A percentile compares a stretch with the other conserved stretches of the same genome.
Evolutionary conservation across 192 early-diverging fungal species (phyloP).

Genomic region (Entomortierella parvispora): DNA sequence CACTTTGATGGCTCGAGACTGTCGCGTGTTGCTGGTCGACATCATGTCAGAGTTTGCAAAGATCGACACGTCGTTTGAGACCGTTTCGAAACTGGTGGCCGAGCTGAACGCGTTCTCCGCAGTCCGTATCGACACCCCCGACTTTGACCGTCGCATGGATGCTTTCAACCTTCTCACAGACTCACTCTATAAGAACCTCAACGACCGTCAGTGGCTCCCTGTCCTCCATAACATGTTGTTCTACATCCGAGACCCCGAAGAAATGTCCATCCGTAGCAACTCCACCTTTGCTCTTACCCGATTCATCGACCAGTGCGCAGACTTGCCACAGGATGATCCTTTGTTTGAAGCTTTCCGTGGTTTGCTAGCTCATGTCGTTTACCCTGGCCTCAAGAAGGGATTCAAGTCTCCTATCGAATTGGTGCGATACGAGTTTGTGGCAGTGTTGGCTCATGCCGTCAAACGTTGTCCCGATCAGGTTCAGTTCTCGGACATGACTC

Average conservation of each 20-base stretch:
- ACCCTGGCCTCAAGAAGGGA: conserved; percentile 78
- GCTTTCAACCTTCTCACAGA: conserved; percentile 81
- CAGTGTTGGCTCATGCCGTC: conserved; percentile 70
- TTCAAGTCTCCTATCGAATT: conserved; percentile 61
- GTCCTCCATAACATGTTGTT: conserved; percentile 89
- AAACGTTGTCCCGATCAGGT: conserved; percentile 64
- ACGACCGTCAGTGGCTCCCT: conserved; percentile 84
- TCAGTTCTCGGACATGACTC: conserved; percentile 72
- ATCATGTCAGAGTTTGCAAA: conserved; percentile 74
- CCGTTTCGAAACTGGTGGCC: conserved; percentile 65
- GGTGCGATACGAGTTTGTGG: conserved; percentile 79
- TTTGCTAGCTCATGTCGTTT: conserved; percentile 69
- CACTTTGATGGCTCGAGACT: conserved; percentile 67
- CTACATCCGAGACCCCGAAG: conserved; percentile 83
- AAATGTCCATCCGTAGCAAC: conserved; percentile 88
- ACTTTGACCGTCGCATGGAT: conserved; percentile 84
- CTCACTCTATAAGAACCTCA: conserved; percentile 71
- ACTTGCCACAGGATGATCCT: conserved; percentile 24
- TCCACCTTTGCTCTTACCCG: conserved; percentile 77
- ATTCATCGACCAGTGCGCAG: conserved; percentile 70
- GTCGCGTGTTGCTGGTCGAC: conserved; percentile 68
- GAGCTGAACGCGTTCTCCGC: conserved; percentile 86
- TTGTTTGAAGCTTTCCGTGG: conserved; percentile 54
- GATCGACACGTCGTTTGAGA: conserved; percentile 61
- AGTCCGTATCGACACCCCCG: conserved; percentile 83